phyloP scores from a whole-genome alignment of 2,329 filamentous ascomycete genomes.

The Hymenoscyphus occultus region DNA sequence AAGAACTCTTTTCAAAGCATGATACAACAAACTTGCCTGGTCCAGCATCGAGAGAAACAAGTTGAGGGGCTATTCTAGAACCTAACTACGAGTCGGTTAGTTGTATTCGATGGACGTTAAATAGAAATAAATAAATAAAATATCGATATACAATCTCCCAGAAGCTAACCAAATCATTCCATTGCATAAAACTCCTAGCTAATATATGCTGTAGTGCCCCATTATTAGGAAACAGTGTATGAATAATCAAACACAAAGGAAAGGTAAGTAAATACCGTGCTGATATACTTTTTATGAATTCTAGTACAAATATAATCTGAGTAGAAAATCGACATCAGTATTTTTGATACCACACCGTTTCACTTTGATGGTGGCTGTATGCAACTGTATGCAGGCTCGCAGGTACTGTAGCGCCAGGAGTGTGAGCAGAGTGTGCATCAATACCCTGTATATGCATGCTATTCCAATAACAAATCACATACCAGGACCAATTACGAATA shows the following conservation, averaged over 20 bases:
- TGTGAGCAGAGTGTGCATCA: background rate
- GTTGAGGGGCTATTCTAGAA: too few species aligned
- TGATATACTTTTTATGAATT: background rate
- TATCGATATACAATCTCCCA: background rate
- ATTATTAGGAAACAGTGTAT: background rate
- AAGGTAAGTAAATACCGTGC: background rate
- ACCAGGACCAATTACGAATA: background rate
- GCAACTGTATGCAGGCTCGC: background rate
- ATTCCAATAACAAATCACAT: background rate
- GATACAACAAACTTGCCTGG: too few species aligned
- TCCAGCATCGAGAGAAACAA: too few species aligned
- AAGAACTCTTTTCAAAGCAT: too few species aligned
- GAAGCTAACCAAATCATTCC: background rate
- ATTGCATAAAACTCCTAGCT: background rate
- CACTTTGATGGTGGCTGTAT: background rate
- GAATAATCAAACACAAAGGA: background rate
- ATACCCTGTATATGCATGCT: constrained; percentile 2
- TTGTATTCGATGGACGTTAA: too few species aligned
- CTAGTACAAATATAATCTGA: background rate
- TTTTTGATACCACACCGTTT: background rate
- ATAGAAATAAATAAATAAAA: too few species aligned
- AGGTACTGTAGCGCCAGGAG: background rate
- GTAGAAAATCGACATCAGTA: background rate
- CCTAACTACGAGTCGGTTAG: too few species aligned
- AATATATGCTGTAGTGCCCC: background rate